These are phyloP conservation scores for Prosopis cineraria DNA, from an alignment of 306 rosid species.

Conservation along the genomic window DNA sequence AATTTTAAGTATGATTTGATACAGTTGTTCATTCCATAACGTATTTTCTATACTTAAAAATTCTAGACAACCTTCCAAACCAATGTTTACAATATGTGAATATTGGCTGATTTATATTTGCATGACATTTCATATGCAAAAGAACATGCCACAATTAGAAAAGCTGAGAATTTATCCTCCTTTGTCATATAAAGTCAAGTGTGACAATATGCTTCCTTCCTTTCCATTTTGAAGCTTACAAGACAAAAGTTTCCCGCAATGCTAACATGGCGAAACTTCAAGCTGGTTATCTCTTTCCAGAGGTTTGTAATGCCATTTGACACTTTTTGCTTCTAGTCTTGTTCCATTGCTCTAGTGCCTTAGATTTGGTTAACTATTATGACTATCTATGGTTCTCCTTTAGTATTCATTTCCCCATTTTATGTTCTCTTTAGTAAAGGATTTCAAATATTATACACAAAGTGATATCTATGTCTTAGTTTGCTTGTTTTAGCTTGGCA, in stretches of 20 bases:
- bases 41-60: background rate
- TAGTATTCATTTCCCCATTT: background rate
- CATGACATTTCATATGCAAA: background rate
- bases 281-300: too few relatives aligned
- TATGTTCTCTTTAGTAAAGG: background rate
- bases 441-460: background rate
- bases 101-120: background rate
- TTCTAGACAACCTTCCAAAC: background rate
- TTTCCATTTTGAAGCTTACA: slow-evolving; percentile 54
- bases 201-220: background rate
- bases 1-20: background rate
- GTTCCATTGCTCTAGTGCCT: background rate
- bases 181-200: background rate
- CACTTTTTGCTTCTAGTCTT: too few relatives aligned
- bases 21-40: background rate
- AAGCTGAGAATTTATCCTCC: too few relatives aligned
- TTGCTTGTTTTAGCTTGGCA: background rate
- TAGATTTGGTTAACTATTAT: slow-evolving; percentile 21
- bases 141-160: background rate
- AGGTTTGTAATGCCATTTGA: too few relatives aligned
- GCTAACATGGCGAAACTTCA: too few relatives aligned
- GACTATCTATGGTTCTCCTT: background rate
- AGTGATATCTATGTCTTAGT: background rate
- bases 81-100: too few relatives aligned
- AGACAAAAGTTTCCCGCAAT: slow-evolving; percentile 75